Evolutionary conservation across 495 filamentous ascomycete genomes (phyloP).

Genomic region (Haplographium delicatum): DNA sequence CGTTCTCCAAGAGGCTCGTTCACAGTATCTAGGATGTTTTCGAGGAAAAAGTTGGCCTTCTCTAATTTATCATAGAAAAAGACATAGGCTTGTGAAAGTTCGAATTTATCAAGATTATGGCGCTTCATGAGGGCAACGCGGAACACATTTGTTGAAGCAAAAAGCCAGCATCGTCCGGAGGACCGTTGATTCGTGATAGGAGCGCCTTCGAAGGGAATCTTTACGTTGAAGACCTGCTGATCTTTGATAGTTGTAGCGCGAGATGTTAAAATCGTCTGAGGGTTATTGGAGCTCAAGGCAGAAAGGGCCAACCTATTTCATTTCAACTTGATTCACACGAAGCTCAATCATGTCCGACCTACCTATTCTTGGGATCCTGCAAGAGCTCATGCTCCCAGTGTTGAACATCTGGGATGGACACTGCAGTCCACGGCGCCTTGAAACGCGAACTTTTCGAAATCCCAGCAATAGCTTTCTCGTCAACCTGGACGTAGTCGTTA

Average conservation of each 20-base stretch:
- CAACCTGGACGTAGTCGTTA: constrained; percentile 46
- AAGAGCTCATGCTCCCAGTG: constrained; percentile 58
- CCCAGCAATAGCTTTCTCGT: constrained; percentile 23
- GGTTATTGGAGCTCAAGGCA: constrained; percentile 54
- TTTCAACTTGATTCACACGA: neutral
- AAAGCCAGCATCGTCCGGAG: constrained; percentile 84
- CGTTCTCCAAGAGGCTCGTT: constrained; percentile 62
- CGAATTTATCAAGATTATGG: constrained; percentile 69
- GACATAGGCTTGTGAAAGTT: constrained; percentile 82
- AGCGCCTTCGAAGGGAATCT: constrained; percentile 73
- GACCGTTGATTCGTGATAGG: constrained; percentile 81
- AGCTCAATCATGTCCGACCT: neutral
- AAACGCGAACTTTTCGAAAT: constrained; percentile 15
- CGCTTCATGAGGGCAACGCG: constrained; percentile 77
- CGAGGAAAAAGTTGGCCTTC: constrained; percentile 84
- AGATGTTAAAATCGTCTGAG: constrained; percentile 47
- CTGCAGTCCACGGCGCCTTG: constrained; percentile 22
- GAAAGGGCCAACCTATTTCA: constrained; percentile 55
- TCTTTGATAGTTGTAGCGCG: constrained; percentile 55
- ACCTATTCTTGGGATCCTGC: constrained; percentile 59
- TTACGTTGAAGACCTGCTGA: constrained; percentile 73
- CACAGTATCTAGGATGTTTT: constrained; percentile 70
- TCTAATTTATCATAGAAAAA: constrained; percentile 95
- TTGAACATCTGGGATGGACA: constrained; percentile 42
- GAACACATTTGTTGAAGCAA: constrained; percentile 82